Evolutionary conservation across 345 rosid species (phyloP).

Genomic region (Lepidium sativum): DNA sequence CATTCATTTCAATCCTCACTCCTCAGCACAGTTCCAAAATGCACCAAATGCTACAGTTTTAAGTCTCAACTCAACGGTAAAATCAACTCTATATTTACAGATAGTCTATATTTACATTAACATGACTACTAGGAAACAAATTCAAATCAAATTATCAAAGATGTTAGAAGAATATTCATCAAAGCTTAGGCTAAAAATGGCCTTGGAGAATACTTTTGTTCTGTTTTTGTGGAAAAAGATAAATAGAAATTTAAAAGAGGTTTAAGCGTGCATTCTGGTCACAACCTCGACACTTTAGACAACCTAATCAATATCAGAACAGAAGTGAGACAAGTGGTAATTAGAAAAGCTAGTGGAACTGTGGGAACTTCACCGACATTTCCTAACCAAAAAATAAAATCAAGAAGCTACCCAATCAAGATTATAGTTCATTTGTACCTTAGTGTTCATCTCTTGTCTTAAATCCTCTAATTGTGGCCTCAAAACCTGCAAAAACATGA

Average conservation of each 20-base stretch:
- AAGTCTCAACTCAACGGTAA: neutral
- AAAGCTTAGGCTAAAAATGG: neutral
- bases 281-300: neutral
- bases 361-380: neutral
- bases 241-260: slow-evolving; percentile 16
- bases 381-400: neutral
- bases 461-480: slow-evolving; percentile 41
- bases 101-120: neutral
- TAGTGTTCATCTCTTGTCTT: slow-evolving; percentile 26
- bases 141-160: neutral
- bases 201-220: neutral
- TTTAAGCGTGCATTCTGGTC: slow-evolving; percentile 18
- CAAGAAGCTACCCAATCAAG: neutral
- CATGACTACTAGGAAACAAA: neutral
- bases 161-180: neutral
- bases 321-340: neutral
- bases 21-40: neutral
- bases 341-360: neutral
- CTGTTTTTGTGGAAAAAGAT: neutral
- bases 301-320: neutral
- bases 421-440: slow-evolving; percentile 18
- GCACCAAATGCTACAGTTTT: neutral
- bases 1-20: slow-evolving; percentile 61
- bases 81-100: neutral
- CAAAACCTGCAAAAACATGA: slow-evolving; percentile 27